phyloP scores from a whole-genome alignment of 495 filamentous ascomycete genomes.

The Tetracladium setigerum region DNA sequence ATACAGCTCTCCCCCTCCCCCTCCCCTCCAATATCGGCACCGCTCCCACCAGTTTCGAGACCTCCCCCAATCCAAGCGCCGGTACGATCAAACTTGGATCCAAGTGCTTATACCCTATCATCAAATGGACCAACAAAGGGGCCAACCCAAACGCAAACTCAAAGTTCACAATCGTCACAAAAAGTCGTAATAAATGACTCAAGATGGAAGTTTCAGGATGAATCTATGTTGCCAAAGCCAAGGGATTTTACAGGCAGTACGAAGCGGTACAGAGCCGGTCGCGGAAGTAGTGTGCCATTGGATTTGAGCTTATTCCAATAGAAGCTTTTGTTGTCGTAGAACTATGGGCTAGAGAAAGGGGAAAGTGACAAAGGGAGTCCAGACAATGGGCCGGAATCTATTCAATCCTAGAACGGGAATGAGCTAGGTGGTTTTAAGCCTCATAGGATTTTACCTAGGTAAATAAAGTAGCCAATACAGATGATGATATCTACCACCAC shows the following conservation, averaged over 20 bases:
- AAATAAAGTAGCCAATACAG: too few relatives aligned
- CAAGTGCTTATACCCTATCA: conserved; percentile 68
- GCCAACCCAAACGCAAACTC: not conserved
- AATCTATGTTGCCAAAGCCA: conserved; percentile 77
- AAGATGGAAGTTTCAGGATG: conserved; percentile 81
- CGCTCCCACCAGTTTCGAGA: conserved; percentile 20
- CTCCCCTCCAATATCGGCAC: conserved; percentile 16
- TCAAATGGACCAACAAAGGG: conserved; percentile 35
- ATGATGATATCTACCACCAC: too few relatives aligned
- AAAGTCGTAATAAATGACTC: conserved; percentile 63
- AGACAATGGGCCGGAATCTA: too few relatives aligned
- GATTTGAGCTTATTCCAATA: conserved; percentile 49
- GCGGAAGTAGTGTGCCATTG: conserved; percentile 89
- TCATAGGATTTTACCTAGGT: too few relatives aligned
- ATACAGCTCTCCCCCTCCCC: conserved; percentile 24
- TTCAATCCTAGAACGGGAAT: too few relatives aligned
- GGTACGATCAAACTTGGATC: conserved; percentile 55
- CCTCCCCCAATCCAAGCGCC: conserved; percentile 25
- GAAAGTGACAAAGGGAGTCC: not conserved
- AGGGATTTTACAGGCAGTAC: conserved; percentile 62
- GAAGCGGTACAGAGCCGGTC: conserved; percentile 80
- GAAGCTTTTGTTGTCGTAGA: not conserved
- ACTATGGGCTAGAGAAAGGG: not conserved
- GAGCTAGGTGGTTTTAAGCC: too few relatives aligned
- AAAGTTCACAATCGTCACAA: conserved; percentile 22